These are phyloP conservation scores for Alternaria gansuensis DNA, from an alignment of 2,329 filamentous ascomycete species.

Conservation along the genomic window DNA sequence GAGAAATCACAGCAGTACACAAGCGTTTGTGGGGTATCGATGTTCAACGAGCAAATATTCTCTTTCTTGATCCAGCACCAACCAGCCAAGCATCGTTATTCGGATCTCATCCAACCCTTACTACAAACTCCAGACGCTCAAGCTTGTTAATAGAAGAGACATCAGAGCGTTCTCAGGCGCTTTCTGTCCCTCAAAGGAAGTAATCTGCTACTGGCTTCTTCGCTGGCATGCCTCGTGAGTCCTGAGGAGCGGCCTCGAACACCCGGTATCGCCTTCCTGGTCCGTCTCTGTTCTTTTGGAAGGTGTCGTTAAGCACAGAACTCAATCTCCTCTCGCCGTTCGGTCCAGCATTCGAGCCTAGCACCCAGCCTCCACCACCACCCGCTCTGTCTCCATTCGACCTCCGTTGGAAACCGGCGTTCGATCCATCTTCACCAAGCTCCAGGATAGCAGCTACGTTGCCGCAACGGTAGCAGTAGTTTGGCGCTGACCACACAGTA, in stretches of 20 bases:
- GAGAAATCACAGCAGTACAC: not conserved
- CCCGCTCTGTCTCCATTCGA: constrained; percentile 74
- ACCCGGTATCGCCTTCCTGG: constrained; percentile 92
- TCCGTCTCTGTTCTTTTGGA: constrained; percentile 62
- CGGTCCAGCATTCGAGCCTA: constrained; percentile 48
- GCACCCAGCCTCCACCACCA: constrained; percentile 50
- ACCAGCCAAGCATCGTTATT: not conserved
- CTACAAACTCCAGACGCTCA: constrained; percentile 12
- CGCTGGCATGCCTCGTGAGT: constrained; percentile 95
- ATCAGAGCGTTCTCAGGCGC: not conserved
- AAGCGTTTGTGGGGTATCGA: not conserved
- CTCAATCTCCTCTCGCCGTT: constrained; percentile 42
- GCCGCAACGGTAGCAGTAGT: constrained; percentile 65
- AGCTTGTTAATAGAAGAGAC: constrained; percentile 10
- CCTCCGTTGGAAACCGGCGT: constrained; percentile 57
- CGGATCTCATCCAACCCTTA: not conserved
- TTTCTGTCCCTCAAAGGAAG: constrained; percentile 69
- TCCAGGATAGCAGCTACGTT: constrained; percentile 89
- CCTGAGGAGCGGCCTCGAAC: constrained; percentile 95
- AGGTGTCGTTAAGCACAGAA: constrained; percentile 55
- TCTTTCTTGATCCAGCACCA: not conserved
- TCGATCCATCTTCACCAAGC: constrained; percentile 79
- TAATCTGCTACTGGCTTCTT: constrained; percentile 99
- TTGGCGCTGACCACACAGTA: constrained; percentile 93
- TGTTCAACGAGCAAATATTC: not conserved